These are phyloP conservation scores for Yamadazyma philogaea DNA, from an alignment of 805 yeast species.

Conservation along the genomic window DNA sequence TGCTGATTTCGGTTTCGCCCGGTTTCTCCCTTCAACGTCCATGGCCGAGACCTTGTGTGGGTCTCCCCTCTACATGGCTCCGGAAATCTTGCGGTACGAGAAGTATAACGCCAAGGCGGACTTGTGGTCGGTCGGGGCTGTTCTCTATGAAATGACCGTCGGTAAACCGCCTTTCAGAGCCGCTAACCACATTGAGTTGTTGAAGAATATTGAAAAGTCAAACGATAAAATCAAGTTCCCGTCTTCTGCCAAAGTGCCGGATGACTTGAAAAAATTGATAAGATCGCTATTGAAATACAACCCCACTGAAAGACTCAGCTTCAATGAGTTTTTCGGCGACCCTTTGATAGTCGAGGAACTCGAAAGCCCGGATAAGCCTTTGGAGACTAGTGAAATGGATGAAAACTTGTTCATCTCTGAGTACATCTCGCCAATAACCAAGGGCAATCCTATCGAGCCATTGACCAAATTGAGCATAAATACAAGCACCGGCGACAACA, in stretches of 20 bases:
- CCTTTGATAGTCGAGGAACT: constrained; percentile 59
- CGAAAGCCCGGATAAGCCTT: constrained; percentile 51
- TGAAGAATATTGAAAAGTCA: constrained; percentile 78
- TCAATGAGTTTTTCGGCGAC: constrained; percentile 80
- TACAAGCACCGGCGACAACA: not conserved
- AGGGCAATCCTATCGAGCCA: constrained; percentile 11
- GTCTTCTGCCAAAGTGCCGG: constrained; percentile 57
- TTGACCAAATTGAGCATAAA: constrained; percentile 3
- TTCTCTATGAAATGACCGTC: constrained; percentile 88
- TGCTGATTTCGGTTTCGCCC: constrained; percentile 97
- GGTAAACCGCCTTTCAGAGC: constrained; percentile 98
- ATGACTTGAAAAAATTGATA: constrained; percentile 65
- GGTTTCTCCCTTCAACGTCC: constrained; percentile 88
- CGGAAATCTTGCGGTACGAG: constrained; percentile 90
- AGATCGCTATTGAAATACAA: constrained; percentile 74
- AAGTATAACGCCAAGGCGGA: constrained; percentile 97
- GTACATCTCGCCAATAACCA: constrained; percentile 51
- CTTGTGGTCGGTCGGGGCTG: constrained; percentile 98
- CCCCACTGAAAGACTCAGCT: constrained; percentile 85
- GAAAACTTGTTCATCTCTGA: constrained; percentile 85
- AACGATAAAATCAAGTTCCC: constrained; percentile 82
- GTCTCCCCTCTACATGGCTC: constrained; percentile 97
- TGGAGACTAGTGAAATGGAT: constrained; percentile 65
- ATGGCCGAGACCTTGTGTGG: constrained; percentile 98
- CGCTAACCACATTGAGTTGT: constrained; percentile 84